Base-by-base conservation (phyloP, 2,329 filamentous ascomycete species). In the Stachybotrys chlorohalonatus region DNA sequence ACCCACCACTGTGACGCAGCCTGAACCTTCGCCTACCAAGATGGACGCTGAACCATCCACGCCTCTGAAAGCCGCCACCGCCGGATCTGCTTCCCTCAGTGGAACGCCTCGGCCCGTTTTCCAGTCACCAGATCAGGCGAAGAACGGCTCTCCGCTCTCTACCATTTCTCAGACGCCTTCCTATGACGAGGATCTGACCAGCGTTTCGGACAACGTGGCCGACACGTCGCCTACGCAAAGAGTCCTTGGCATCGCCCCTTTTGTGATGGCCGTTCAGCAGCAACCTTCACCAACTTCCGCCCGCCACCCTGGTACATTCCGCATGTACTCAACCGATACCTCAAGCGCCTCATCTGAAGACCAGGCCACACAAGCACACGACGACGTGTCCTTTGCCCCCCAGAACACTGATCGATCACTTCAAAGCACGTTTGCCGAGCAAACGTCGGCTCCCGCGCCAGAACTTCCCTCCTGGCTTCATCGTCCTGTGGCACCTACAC, bases 21-120 rank as follows among this genome's bases (percentile, higher is more conserved):
- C 54, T 7, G 56, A 61, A 52, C 60, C 65, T 6, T 70, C 68
- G 36, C 68, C 68, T 9, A 63, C 54, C 48, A 70, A 70, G 58
- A 64, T 66, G 3, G 53, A 58, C 5, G 61, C 61, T 16, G 54
- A 58, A 1, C 65, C 66, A 3, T 64, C 66, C 8, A 63, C 68
- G 2, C 63, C 64, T 5, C 53, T 65, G 6, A 59, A 54, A 31
- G 58, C 36, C 2, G 8, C 36, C 9, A 13, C 13, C 36, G 13
- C 36, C 53, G 36, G 36, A 9, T 13, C 8, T 13, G 13, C 36
- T 42, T 42, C 36, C 2, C 36, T 42, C 6, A 42, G 13, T 13
- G 36, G 13, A 9, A 57, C 64, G 32, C 54, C 56, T 15, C 60
- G 52, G 5, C 55, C 61, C 16, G 57, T 60, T 9, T 61, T 42